Conservation (phyloP, 23 red algal species). For the Pyropia haitanensis region DNA sequence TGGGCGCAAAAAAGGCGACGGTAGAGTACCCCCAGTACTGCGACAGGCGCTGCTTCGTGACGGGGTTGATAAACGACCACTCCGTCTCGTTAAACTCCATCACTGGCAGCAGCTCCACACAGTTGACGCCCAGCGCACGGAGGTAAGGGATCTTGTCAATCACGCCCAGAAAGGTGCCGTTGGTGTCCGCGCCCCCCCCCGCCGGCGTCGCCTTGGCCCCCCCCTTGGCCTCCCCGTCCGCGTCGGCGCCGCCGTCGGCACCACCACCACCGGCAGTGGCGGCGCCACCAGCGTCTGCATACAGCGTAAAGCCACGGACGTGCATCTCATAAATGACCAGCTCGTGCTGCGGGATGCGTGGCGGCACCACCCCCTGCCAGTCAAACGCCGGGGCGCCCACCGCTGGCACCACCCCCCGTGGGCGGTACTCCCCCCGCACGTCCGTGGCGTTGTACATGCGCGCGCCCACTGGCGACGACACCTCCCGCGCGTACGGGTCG, state of each 20-base stretch:
- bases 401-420: constrained; percentile 39
- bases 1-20: constrained; percentile 75
- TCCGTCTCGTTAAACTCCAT: constrained; percentile 98
- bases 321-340: constrained; percentile 96
- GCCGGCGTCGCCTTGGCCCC: no score
- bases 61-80: constrained; percentile 44
- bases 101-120: constrained; percentile 83
- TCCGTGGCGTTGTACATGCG: constrained; percentile 22
- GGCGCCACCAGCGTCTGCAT: neutral
- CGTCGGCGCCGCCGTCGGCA: no score
- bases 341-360: constrained; percentile 46
- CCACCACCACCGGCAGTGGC: no score
- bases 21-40: constrained; percentile 98
- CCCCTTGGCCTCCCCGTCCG: neutral
- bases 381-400: constrained; percentile 55
- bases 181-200: neutral
- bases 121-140: constrained; percentile 77
- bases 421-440: constrained; percentile 18
- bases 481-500: constrained; percentile 68
- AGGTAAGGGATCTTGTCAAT: constrained; percentile 91
- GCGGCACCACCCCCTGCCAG: constrained; percentile 68
- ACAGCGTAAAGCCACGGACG: constrained; percentile 74
- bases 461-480: constrained; percentile 31
- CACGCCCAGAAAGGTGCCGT: constrained; percentile 68
- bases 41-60: constrained; percentile 23